Percentiles rank a stretch among this genome's conserved stretches.
Conservation (phyloP, 1,284 basidiomycete genomes). For the Hemileccinum hortonii region DNA sequence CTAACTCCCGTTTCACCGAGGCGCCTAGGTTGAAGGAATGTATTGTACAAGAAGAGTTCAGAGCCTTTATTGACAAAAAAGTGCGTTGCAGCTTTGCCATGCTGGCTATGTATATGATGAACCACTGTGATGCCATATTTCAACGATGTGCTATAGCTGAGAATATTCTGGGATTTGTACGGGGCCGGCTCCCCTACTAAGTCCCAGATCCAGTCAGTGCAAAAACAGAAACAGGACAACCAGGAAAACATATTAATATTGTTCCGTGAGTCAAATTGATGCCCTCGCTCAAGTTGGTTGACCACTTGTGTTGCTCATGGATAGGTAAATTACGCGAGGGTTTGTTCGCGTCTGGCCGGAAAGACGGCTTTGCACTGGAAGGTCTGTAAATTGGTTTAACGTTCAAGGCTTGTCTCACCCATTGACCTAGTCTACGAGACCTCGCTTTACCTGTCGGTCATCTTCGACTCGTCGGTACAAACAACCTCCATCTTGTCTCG, state of each 20-base stretch:
- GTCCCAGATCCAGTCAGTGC: slow-evolving; percentile 30
- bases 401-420: neutral
- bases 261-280: slow-evolving; percentile 49
- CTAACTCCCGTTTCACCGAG: slow-evolving; percentile 31
- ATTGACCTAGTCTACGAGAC: slow-evolving; percentile 59
- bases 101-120: neutral
- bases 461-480: slow-evolving; percentile 57
- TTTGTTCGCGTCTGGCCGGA: slow-evolving; percentile 54
- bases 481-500: slow-evolving; percentile 57
- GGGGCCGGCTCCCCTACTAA: slow-evolving; percentile 1
- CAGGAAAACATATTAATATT: slow-evolving; percentile 68
- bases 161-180: slow-evolving; percentile 39
- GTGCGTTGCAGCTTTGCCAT: slow-evolving; percentile 37
- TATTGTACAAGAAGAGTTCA: slow-evolving; percentile 61
- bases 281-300: neutral
- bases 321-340: slow-evolving; percentile 73
- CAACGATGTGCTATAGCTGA: slow-evolving; percentile 43
- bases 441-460: slow-evolving; percentile 59
- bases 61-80: slow-evolving; percentile 60
- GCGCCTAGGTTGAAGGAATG: slow-evolving; percentile 53
- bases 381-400: slow-evolving; percentile 39
- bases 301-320: slow-evolving; percentile 2
- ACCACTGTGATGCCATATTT: slow-evolving; percentile 4
- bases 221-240: slow-evolving; percentile 46
- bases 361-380: slow-evolving; percentile 60